A percentile compares a stretch with the other conserved stretches of the same genome.
Evolutionary conservation across 805 yeast genomes (phyloP).

Genomic region (Yamadazyma nakazawae): DNA sequence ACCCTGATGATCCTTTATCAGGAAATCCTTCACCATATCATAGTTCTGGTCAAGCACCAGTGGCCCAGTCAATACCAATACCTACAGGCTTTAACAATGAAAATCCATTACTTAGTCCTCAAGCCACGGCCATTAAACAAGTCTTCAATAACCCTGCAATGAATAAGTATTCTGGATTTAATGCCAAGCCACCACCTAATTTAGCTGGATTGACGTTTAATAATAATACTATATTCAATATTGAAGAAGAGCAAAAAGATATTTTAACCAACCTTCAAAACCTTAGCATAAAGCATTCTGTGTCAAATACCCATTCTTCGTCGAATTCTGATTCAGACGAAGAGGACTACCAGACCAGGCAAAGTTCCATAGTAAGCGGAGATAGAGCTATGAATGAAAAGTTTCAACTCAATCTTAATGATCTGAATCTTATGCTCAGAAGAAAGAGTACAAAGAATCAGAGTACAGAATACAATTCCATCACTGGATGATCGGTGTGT

Average conservation of each 20-base stretch:
- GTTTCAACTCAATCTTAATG: constrained; percentile 61
- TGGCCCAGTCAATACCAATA: constrained; percentile 6
- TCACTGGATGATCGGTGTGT: constrained; percentile 5
- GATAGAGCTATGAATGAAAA: constrained; percentile 31
- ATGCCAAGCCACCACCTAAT: background rate
- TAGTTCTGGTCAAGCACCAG: constrained; percentile 1
- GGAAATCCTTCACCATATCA: constrained; percentile 15
- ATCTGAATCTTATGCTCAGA: constrained; percentile 60
- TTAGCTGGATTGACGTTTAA: constrained; percentile 23
- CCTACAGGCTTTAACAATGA: background rate
- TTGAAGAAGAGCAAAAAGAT: constrained; percentile 20
- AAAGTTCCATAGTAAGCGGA: constrained; percentile 37
- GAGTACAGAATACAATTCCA: background rate
- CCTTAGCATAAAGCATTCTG: constrained; percentile 12
- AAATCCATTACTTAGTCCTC: constrained; percentile 27
- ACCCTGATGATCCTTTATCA: constrained; percentile 14
- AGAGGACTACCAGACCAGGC: constrained; percentile 31
- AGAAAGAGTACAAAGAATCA: constrained; percentile 35
- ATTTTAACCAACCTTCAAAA: constrained; percentile 22
- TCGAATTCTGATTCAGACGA: constrained; percentile 16
- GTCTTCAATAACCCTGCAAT: constrained; percentile 45
- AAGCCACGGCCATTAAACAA: constrained; percentile 39
- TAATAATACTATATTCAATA: constrained; percentile 23
- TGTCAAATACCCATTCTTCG: constrained; percentile 8
- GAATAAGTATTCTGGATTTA: constrained; percentile 21